Percentiles rank a stretch among this genome's conserved stretches.
These are phyloP conservation scores for Trifolium pratense DNA, from an alignment of 306 rosid genomes.

Conservation along the genomic window DNA sequence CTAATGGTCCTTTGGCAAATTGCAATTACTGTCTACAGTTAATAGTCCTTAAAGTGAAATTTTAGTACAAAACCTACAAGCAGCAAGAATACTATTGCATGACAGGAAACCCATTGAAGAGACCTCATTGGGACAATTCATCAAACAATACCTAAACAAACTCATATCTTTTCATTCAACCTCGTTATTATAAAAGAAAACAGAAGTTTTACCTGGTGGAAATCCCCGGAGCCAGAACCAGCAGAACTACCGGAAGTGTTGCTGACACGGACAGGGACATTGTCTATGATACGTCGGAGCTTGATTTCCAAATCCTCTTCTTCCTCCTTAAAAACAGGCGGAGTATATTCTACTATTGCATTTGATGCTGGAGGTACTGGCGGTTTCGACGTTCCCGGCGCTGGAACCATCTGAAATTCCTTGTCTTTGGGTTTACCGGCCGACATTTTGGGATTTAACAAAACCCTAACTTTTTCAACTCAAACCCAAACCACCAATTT, in stretches of 20 bases:
- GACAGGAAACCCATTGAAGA: neutral
- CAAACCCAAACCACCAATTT: slow-evolving; percentile 1
- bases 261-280: slow-evolving; percentile 96
- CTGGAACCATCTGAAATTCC: slow-evolving; percentile 62
- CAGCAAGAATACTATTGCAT: neutral
- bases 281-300: slow-evolving; percentile 88
- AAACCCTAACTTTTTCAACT: slow-evolving; percentile 54
- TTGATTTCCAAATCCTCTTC: slow-evolving; percentile 92
- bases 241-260: slow-evolving; percentile 96
- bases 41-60: slow-evolving; percentile 8
- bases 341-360: slow-evolving; percentile 80
- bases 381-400: slow-evolving; percentile 55
- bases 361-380: slow-evolving; percentile 60
- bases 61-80: slow-evolving; percentile 7
- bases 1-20: slow-evolving; percentile 8
- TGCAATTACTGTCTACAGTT: neutral
- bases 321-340: slow-evolving; percentile 73
- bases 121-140: neutral
- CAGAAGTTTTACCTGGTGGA: slow-evolving; percentile 74
- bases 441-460: slow-evolving; percentile 51
- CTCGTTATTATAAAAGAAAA: neutral
- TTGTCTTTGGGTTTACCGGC: slow-evolving; percentile 60
- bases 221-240: slow-evolving; percentile 96
- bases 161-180: neutral
- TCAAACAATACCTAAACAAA: slow-evolving; percentile 3